phyloP scores from a whole-genome alignment of 164 flowering plant genomes.

The Annona squamosa region DNA sequence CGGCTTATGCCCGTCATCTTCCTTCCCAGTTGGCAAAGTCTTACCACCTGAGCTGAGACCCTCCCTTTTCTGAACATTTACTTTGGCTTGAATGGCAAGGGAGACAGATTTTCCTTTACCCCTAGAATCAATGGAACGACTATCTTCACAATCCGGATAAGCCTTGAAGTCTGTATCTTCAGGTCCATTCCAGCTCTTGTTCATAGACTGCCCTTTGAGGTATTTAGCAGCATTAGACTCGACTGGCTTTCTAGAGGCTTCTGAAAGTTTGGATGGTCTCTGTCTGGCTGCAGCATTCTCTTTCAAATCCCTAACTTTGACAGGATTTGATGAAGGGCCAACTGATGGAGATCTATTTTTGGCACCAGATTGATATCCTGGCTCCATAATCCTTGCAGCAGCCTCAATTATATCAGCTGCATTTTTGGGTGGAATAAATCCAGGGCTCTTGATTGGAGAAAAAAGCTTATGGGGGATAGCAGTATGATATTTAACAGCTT shows the following conservation, averaged over 20 bases:
- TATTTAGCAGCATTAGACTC: slow-evolving; percentile 60
- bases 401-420: slow-evolving; percentile 86
- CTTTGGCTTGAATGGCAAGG: slow-evolving; percentile 92
- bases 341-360: slow-evolving; percentile 29
- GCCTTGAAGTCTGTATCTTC: slow-evolving; percentile 6
- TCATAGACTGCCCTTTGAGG: slow-evolving; percentile 69
- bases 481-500: slow-evolving; percentile 65
- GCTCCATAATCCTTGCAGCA: slow-evolving; percentile 72
- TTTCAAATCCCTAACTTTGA: slow-evolving; percentile 40
- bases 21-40: slow-evolving; percentile 28
- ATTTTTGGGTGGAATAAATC: slow-evolving; percentile 45
- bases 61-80: slow-evolving; percentile 85
- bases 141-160: slow-evolving; percentile 31
- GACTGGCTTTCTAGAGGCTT: slow-evolving; percentile 38
- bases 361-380: slow-evolving; percentile 32
- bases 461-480: slow-evolving; percentile 68
- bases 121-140: slow-evolving; percentile 23
- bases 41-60: slow-evolving; percentile 40
- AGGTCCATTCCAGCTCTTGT: slow-evolving; percentile 31
- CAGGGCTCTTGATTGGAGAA: slow-evolving; percentile 78
- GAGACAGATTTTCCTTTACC: slow-evolving; percentile 68
- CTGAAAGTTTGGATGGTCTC: slow-evolving; percentile 38
- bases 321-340: slow-evolving; percentile 36
- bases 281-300: slow-evolving; percentile 38
- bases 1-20: slow-evolving; percentile 33